Evolutionary conservation across 345 rosid genomes (phyloP), one percentile per base, ranked within the genome.

Genomic region (Arabidopsis arenosa): DNA sequence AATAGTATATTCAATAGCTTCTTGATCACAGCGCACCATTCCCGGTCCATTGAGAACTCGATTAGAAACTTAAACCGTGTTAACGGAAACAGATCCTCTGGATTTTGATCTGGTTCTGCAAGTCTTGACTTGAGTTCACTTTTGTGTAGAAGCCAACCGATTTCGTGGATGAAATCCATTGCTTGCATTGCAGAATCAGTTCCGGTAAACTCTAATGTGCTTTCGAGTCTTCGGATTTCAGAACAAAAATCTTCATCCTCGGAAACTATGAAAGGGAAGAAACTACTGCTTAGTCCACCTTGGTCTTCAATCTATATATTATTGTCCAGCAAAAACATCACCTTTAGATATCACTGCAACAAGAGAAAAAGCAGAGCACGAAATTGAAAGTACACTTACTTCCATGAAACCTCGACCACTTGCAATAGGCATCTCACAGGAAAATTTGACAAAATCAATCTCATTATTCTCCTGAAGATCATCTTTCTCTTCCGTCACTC

Each of bases 111-210:
- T 75, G 80, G 66, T 73, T 80, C 79, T 39, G 86, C 87, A 68
- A 90, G 77, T 35, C 63, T 58, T 37, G 45, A 37, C 68, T 88
- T 92, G 15, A 59, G 9, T 37, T 59, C 64, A 69, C 85, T 81
- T 87, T 92, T 84, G 78, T 88, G 98, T 73, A 95, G 88, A 70
- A 95, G 85, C 99, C 99, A 95, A 59, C 99, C 98, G 73, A 95
- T 82, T 84, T 95, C 99, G 72, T 95, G 90, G 66, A 95, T 84
- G 84, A 95, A 95, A 64, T 92, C 89, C 91, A 90, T 78, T 49
- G 91, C 98, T 81, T 84, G 87, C 68, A 82, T 86, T 79, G 88
- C 89, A 28, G 87, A 73, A 83, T 89, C 89, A 39, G 88, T 77
- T 61, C 77, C 96, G 11, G 66, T 62, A 51, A 79, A 81, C 57